Base-by-base conservation (phyloP, 352 stramenopile genomes). In the Phytophthora cryptogea region DNA sequence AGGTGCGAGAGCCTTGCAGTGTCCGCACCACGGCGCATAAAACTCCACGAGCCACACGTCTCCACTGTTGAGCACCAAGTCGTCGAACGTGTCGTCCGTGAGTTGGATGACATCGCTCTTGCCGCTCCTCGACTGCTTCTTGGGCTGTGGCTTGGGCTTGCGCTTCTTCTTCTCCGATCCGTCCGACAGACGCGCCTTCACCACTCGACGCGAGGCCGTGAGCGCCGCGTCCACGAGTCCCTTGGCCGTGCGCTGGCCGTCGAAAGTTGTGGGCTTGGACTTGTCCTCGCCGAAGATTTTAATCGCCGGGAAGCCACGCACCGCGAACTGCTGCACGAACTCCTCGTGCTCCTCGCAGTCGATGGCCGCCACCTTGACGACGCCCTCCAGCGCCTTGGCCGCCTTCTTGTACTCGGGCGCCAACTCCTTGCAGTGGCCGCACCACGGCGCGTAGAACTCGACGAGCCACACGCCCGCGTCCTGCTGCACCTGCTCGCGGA, bases 401-500 rank as follows among this genome's bases (percentile, higher is more conserved):
- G 90, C 90, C 55, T 94, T 92, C 72, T 95, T 91, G 83, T 88
- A 98, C 67, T 97, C 90, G 1, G 94, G 94, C 16, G 86, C 85
- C 35, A 98, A 80, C 56, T 86, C 81, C 78, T 97, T 96, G 81
- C 94, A 98, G 75, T 98, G 94, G 32, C 94, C 94, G 57, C 92
- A 98, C 92, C 92, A 98, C 37, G 94, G 94, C 45, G 94, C 94
- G 49, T 97, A 97, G 63, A 98, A 98, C 70, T 98, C 89, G 16
- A 98, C 90, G n/a, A 98, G 49, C 91, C 92, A 98, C 64, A 95
- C 76, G 11, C 83, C 82, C 5, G 75, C 72, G 69, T 89, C 82
- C 76, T 83, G 73, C 70, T 88, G 74, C 50, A 94, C 54, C 50
- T 78, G 58, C 50, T 92, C 81, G 10, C 80, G 76, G 42, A 94